phyloP scores from a whole-genome alignment of 2,329 filamentous ascomycete species.

The Nemania sp. region DNA sequence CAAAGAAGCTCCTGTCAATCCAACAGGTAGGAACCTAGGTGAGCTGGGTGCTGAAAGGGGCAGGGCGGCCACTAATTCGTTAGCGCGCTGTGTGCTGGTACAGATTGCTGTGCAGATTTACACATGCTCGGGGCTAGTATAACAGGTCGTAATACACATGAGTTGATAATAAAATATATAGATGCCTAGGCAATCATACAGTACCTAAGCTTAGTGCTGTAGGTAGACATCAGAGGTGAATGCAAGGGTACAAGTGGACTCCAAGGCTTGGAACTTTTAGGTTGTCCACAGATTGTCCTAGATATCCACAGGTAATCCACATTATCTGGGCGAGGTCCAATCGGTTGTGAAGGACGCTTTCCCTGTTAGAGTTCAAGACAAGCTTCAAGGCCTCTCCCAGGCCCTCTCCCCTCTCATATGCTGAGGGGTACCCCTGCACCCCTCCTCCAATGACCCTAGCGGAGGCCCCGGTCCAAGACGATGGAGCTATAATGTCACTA shows the following conservation, averaged over 20 bases:
- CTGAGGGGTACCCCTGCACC: conserved; percentile 32
- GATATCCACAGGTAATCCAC: too few species aligned
- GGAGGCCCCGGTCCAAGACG: conserved; percentile 15
- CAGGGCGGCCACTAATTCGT: conserved; percentile 16
- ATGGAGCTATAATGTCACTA: conserved; percentile 28
- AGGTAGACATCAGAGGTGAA: neutral
- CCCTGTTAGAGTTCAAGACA: conserved; percentile 29
- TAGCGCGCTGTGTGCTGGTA: neutral
- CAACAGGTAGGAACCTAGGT: neutral
- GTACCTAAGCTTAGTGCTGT: too few species aligned
- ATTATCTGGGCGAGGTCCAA: conserved; percentile 24
- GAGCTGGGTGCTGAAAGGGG: conserved; percentile 10
- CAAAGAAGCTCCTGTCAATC: conserved; percentile 10
- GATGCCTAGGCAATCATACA: too few species aligned
- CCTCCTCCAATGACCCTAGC: conserved; percentile 27
- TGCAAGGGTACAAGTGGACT: conserved; percentile 26
- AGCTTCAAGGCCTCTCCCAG: conserved; percentile 17
- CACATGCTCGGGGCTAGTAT: neutral
- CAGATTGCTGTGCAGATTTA: neutral
- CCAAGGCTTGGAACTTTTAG: conserved; percentile 34
- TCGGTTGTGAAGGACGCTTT: conserved; percentile 31
- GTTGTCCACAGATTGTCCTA: conserved; percentile 18
- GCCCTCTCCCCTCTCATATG: conserved; percentile 12
- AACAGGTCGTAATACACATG: neutral
- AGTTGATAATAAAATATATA: neutral